These are phyloP conservation scores for Apophysomyces ossiformis DNA, from an alignment of 371 early-diverging fungal species.

Conservation along the genomic window DNA sequence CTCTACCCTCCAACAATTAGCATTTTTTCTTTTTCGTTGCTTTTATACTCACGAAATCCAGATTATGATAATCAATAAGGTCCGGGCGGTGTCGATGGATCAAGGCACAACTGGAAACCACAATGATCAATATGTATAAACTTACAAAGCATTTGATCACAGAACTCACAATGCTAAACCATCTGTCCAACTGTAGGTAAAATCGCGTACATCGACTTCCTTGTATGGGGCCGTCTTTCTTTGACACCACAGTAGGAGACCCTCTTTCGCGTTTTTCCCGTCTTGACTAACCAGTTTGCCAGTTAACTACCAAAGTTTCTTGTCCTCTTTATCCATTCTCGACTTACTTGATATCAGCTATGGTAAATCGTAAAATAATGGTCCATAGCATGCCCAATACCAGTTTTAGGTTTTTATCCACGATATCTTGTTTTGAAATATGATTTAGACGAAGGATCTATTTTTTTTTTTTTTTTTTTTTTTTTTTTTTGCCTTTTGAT, in stretches of 20 bases:
- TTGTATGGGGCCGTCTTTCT: constrained; percentile 89
- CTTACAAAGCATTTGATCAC: not conserved
- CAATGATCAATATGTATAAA: not conserved
- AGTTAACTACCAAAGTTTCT: not conserved
- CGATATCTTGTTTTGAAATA: constrained; percentile 76
- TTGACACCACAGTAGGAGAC: constrained; percentile 97
- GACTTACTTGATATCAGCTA: constrained; percentile 86
- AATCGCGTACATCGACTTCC: constrained; percentile 84
- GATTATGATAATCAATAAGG: constrained; percentile 83
- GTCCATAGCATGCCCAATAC: constrained; percentile 98
- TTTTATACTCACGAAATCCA: constrained; percentile 67
- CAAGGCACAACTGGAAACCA: constrained; percentile 76
- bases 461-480: too few species aligned
- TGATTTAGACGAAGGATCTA: not conserved
- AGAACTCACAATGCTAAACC: constrained; percentile 88
- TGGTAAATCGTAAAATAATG: constrained; percentile 94
- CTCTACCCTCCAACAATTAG: constrained; percentile 32
- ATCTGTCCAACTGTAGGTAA: constrained; percentile 92
- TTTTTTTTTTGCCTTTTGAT: not conserved
- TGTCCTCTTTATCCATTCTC: not conserved
- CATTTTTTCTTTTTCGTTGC: not conserved
- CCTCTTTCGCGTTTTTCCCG: constrained; percentile 91
- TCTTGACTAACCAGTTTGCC: constrained; percentile 68
- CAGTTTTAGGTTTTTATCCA: constrained; percentile 93
- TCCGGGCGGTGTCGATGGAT: constrained; percentile 98